Conservation (phyloP, 2,329 filamentous ascomycete genomes). For the Aciculosporium take region DNA sequence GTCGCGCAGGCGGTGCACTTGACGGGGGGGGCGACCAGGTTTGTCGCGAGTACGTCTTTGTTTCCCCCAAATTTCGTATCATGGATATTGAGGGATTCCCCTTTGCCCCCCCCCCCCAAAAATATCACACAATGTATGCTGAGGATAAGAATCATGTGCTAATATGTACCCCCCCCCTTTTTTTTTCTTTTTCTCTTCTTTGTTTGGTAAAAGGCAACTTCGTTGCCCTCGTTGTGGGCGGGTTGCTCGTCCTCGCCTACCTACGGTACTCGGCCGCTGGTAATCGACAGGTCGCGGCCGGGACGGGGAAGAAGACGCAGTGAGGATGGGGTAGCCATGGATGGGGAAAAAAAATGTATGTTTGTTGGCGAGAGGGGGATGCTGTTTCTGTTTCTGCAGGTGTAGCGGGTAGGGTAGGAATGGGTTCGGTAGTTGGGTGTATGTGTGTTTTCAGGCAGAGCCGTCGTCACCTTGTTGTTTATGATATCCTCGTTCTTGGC, state of each 20-base stretch:
- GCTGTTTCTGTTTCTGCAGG: too few species aligned
- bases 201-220: slow-evolving; percentile 18
- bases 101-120: too few species aligned
- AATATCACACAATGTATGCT: too few species aligned
- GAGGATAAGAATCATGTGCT: too few species aligned
- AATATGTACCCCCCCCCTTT: not conserved
- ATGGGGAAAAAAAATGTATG: too few species aligned
- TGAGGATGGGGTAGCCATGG: slow-evolving; percentile 3
- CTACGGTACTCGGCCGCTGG: slow-evolving; percentile 20
- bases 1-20: slow-evolving; percentile 22
- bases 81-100: too few species aligned
- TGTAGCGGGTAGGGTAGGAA: not conserved
- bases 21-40: slow-evolving; percentile 24
- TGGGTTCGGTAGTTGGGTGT: too few species aligned
- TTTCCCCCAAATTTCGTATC: too few species aligned
- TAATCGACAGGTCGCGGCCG: slow-evolving; percentile 13
- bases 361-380: too few species aligned
- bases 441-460: too few species aligned
- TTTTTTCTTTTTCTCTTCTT: not conserved
- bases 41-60: slow-evolving; percentile 21
- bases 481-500: too few species aligned
- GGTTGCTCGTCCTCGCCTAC: slow-evolving; percentile 19
- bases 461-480: too few species aligned
- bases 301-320: slow-evolving; percentile 18
- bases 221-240: slow-evolving; percentile 19